Percentiles rank a stretch among this genome's conserved stretches.
Evolutionary conservation across 345 rosid genomes (phyloP).

Genomic region (Bruguiera sexangula): DNA sequence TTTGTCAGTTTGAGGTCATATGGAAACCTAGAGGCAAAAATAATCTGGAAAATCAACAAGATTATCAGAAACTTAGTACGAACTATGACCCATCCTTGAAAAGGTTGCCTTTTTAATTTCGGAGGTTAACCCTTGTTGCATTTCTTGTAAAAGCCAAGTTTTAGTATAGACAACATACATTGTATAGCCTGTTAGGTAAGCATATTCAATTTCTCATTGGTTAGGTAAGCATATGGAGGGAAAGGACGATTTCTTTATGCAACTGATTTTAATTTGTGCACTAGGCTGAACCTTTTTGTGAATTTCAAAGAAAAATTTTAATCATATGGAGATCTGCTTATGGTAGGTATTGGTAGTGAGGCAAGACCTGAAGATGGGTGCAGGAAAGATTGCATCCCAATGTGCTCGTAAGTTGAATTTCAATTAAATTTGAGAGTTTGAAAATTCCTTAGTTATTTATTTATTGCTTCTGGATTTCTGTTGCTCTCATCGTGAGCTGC

Average conservation of each 20-base stretch:
- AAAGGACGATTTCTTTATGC: background rate
- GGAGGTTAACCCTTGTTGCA: constrained; percentile 1
- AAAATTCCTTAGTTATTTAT: constrained; percentile 1
- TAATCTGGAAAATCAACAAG: too few relatives aligned
- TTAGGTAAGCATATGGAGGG: background rate
- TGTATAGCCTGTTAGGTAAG: background rate
- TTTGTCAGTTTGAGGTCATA: too few relatives aligned
- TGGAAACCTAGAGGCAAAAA: too few relatives aligned
- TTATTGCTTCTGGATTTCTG: background rate
- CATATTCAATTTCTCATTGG: background rate
- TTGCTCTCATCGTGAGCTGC: background rate
- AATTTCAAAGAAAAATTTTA: background rate
- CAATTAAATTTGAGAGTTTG: background rate
- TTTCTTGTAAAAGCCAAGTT: background rate
- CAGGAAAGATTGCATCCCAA: constrained; percentile 82
- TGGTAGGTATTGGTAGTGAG: constrained; percentile 84
- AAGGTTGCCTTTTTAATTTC: too few relatives aligned
- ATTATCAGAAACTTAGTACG: too few relatives aligned
- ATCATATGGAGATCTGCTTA: constrained; percentile 11
- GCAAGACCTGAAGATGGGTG: constrained; percentile 88
- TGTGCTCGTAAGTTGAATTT: constrained; percentile 71
- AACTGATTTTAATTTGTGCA: background rate
- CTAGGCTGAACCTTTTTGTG: background rate
- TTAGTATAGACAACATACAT: background rate
- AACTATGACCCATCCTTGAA: too few relatives aligned